A percentile compares a stretch with the other conserved stretches of the same genome.
These are phyloP conservation scores for Raddia guianensis DNA, from an alignment of 176 grass and related monocot genomes.

Conservation along the genomic window DNA sequence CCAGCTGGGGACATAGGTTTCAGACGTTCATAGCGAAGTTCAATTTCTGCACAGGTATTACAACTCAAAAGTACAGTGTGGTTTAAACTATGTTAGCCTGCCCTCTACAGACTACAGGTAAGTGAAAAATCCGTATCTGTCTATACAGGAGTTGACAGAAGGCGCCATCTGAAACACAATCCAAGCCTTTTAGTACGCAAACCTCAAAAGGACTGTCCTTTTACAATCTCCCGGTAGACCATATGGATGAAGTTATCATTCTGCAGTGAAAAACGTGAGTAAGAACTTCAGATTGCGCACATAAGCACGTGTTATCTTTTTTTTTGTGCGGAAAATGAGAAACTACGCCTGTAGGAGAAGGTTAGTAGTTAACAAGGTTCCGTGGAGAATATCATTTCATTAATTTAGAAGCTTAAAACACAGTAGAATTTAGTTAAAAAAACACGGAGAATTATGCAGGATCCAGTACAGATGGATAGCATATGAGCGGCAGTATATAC, in stretches of 20 bases:
- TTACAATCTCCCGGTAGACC: slow-evolving; percentile 60
- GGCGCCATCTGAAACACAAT: slow-evolving; percentile 22
- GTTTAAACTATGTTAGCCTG: slow-evolving; percentile 20
- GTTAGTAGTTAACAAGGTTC: neutral
- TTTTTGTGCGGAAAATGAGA: no score
- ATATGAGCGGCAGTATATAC: neutral
- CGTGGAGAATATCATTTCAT: neutral
- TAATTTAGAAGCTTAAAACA: neutral
- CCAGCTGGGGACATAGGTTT: neutral
- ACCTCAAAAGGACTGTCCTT: slow-evolving; percentile 43
- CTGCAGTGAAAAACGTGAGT: slow-evolving; percentile 41
- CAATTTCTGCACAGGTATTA: neutral
- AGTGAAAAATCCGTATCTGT: neutral
- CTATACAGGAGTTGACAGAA: slow-evolving; percentile 24
- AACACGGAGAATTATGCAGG: neutral
- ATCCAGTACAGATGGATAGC: neutral
- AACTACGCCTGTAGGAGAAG: no score
- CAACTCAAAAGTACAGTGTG: neutral
- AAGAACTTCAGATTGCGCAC: slow-evolving; percentile 7
- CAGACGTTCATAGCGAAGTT: neutral
- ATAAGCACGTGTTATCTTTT: no score
- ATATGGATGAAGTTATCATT: slow-evolving; percentile 67
- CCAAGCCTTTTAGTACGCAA: neutral
- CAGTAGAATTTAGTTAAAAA: neutral
- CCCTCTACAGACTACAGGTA: slow-evolving; percentile 8